Base-by-base conservation (phyloP, 148 eudicot species). In the Cornus suecica region DNA sequence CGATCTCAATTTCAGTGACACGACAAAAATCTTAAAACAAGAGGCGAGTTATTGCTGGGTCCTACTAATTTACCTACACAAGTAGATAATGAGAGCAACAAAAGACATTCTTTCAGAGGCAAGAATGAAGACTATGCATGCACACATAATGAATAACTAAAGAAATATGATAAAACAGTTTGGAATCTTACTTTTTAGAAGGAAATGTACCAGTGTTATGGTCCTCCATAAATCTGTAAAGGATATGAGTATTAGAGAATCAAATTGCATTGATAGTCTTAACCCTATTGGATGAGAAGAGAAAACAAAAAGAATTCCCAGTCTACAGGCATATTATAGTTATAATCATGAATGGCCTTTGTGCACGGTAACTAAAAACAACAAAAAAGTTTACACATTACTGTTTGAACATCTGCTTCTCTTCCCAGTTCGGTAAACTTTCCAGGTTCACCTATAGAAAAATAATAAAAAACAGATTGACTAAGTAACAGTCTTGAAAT, bases 321-420 rank as follows among this genome's bases (percentile, higher is more conserved):
- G 31, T 6, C 9, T 45, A 48, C 25, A 34, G 18, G 78, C 78
- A 48, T 54, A 51, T 61, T 29, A 27, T 26, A 10, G 42, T 66
- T 10, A 58, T 20, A 58, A 20, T 25, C 62, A 18, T 58, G 24
- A 58, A 58, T 58, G 62, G 24, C 62, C 23, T 58, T 5, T 58
- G 62, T 58, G 54, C 68, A 14, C 15, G 9, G 52, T 18, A 79
- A 66, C 23, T 58, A 34, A 22, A 70, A 4, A 79, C 37, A 42
- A 70, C 25, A 56, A 24, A 37, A 8, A 29, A 60, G 66, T 68
- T 27, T 25, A 77, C 31, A 51, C 20, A 65, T 91, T 85, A 95
- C 99, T 95, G 87, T 87, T 95, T 95, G 81, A 92, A 95, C 88
- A 92, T 90, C 79, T 92, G 92, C 87, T 95, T 95, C 88, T 95